These are phyloP conservation scores for Paecilomyces sp. DNA, from an alignment of 2,329 filamentous ascomycete genomes.

Conservation along the genomic window DNA sequence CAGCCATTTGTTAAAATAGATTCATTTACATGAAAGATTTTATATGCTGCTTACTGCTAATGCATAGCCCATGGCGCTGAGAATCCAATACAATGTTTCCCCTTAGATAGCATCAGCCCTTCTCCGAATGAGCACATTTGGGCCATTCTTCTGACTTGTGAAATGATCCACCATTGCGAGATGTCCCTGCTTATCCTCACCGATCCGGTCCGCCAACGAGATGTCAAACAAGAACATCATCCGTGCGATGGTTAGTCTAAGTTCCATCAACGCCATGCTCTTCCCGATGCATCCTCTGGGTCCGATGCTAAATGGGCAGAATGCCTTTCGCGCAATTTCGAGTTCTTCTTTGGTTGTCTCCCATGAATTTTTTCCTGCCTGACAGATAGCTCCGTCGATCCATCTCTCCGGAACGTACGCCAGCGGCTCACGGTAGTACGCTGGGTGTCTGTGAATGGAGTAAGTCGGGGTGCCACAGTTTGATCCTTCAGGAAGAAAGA, in stretches of 20 bases:
- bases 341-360: conserved; percentile 44
- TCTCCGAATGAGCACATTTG: conserved; percentile 21
- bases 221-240: conserved; percentile 35
- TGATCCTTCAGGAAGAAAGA: conserved; percentile 43
- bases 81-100: no score
- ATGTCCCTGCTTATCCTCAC: conserved; percentile 28
- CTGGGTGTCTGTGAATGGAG: conserved; percentile 59
- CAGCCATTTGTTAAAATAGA: background rate
- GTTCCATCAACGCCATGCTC: conserved; percentile 36
- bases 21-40: background rate
- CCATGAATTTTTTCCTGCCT: conserved; percentile 28
- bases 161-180: conserved; percentile 32
- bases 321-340: conserved; percentile 56
- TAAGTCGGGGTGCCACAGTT: conserved; percentile 62
- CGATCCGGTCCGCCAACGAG: conserved; percentile 23
- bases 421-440: conserved; percentile 56
- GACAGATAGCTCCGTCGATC: conserved; percentile 44
- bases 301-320: conserved; percentile 53
- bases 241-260: conserved; percentile 31
- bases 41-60: background rate
- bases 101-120: background rate
- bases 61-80: background rate
- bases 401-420: conserved; percentile 59
- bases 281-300: conserved; percentile 37
- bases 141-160: conserved; percentile 29